Conservation (phyloP, 306 rosid genomes). For the Cucurbita ficifolia region DNA sequence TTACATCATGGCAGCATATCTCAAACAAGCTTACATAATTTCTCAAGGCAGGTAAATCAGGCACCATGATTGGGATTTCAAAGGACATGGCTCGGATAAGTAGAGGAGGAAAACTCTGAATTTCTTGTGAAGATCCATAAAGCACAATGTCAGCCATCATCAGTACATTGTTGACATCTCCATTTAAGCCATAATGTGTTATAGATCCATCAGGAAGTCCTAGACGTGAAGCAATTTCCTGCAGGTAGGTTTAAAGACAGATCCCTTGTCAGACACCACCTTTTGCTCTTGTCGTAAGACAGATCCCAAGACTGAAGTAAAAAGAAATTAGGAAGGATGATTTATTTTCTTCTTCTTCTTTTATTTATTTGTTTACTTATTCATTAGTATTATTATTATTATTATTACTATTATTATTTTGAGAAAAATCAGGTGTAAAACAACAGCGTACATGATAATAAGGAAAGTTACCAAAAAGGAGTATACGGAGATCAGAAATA, state of each 20-base stretch:
- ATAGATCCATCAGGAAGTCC: conserved; percentile 73
- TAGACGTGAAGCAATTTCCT: conserved; percentile 76
- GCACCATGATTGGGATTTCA: conserved; percentile 65
- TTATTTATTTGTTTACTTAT: background rate
- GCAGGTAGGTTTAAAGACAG: conserved; percentile 19
- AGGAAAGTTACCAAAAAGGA: background rate
- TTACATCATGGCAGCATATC: conserved; percentile 5
- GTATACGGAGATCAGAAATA: background rate
- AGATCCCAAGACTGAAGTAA: background rate
- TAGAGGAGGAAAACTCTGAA: conserved; percentile 86
- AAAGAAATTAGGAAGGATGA: background rate
- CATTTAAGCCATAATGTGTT: conserved; percentile 60
- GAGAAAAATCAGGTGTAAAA: background rate
- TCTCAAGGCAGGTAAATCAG: conserved; percentile 63
- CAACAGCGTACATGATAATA: background rate
- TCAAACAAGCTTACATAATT: conserved; percentile 56
- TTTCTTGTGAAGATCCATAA: conserved; percentile 84
- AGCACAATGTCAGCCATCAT: conserved; percentile 85
- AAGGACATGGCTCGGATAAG: conserved; percentile 79
- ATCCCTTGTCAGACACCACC: background rate
- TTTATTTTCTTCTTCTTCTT: background rate
- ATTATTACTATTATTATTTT: background rate
- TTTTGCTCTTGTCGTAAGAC: background rate
- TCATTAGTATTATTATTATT: no score
- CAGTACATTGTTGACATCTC: conserved; percentile 58